Percentiles rank a stretch among this genome's conserved stretches.
phyloP scores from a whole-genome alignment of 2,329 filamentous ascomycete species.

The Lecanosticta acicola region DNA sequence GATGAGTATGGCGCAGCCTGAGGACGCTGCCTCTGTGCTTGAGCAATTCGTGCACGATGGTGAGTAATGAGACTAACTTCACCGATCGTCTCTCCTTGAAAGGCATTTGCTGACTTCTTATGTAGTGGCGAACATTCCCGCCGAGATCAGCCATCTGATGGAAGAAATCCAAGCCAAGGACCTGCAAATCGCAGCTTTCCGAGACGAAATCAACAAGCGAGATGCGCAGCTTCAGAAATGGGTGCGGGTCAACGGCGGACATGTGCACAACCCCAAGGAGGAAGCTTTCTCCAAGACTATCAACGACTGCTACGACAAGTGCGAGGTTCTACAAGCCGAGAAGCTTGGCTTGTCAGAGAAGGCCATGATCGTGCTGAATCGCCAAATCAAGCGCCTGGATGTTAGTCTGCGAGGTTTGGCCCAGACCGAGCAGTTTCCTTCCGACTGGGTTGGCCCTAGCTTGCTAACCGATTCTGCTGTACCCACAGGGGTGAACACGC shows the following conservation, averaged over 20 bases:
- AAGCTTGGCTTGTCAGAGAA: conserved; percentile 67
- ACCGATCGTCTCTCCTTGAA: too few relatives aligned
- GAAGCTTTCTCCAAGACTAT: conserved; percentile 61
- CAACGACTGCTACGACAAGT: conserved; percentile 60
- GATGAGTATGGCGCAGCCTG: conserved; percentile 41
- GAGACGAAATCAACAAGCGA: conserved; percentile 63
- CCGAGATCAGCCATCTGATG: conserved; percentile 76
- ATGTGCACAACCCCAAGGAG: conserved; percentile 70
- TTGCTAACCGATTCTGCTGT: conserved; percentile 44
- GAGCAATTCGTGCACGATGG: conserved; percentile 72
- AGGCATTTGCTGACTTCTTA: neutral
- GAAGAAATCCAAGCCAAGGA: conserved; percentile 81
- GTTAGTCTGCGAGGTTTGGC: conserved; percentile 56
- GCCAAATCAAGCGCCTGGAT: conserved; percentile 59
- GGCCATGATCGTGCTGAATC: conserved; percentile 56
- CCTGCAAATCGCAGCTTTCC: conserved; percentile 61
- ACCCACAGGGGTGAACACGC: conserved; percentile 26
- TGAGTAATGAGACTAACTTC: conserved; percentile 29
- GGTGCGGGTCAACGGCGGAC: conserved; percentile 70
- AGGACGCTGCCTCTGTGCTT: conserved; percentile 64
- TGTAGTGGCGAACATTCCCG: conserved; percentile 67
- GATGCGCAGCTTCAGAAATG: conserved; percentile 74
- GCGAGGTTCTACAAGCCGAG: conserved; percentile 66
- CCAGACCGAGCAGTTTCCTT: conserved; percentile 54
- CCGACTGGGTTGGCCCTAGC: conserved; percentile 56